Evolutionary conservation across 1,284 basidiomycete genomes (phyloP).

Genomic region (Cryptococcus deneoformans): DNA sequence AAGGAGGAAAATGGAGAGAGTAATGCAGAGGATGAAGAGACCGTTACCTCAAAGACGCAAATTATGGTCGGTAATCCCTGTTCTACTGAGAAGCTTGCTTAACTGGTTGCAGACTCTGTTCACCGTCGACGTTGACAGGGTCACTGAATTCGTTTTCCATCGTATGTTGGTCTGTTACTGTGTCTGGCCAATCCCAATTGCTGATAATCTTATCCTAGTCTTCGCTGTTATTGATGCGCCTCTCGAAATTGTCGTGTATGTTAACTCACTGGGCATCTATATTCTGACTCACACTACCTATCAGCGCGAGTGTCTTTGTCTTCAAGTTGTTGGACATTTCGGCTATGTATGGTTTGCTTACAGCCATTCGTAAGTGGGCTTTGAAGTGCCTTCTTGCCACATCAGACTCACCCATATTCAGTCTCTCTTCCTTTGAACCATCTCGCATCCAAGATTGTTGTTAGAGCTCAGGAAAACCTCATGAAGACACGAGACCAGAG

Average conservation of each 20-base stretch:
- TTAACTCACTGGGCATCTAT: neutral
- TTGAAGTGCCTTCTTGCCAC: neutral
- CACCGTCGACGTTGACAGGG: conserved; percentile 85
- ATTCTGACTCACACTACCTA: neutral
- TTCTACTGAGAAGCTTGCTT: neutral
- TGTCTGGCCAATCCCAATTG: neutral
- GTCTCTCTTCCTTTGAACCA: conserved; percentile 86
- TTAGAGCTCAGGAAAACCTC: conserved; percentile 77
- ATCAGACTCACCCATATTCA: conserved; percentile 4
- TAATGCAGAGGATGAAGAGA: conserved; percentile 58
- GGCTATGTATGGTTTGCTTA: conserved; percentile 72
- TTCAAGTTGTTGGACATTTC: conserved; percentile 71
- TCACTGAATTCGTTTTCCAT: conserved; percentile 80
- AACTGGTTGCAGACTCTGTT: conserved; percentile 42
- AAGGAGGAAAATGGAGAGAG: conserved; percentile 44
- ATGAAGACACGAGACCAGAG: conserved; percentile 91
- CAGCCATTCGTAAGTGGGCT: conserved; percentile 57
- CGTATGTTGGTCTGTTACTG: conserved; percentile 10
- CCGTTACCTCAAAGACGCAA: conserved; percentile 84
- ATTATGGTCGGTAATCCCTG: conserved; percentile 58
- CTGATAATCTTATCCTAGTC: conserved; percentile 1
- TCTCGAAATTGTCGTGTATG: conserved; percentile 72
- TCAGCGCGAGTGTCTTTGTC: conserved; percentile 64
- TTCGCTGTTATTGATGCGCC: conserved; percentile 65
- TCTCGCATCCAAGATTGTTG: conserved; percentile 77